Percentiles rank a stretch among this genome's conserved stretches.
phyloP scores from a whole-genome alignment of 139 green algal genomes.

The Chlamydomonas sp. region DNA sequence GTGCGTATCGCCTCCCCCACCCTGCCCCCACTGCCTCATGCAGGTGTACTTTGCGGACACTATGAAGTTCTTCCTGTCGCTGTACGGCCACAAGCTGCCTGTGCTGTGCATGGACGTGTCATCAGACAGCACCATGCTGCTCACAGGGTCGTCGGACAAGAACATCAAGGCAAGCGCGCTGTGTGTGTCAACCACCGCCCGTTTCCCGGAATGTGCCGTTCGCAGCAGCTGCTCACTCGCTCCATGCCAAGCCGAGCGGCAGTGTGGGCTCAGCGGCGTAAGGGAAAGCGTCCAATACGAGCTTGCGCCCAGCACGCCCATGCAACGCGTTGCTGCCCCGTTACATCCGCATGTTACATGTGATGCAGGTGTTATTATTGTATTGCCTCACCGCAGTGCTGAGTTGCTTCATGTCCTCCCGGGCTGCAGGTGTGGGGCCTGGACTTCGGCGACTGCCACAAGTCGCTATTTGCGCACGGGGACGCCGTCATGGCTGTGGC shows the following conservation, averaged over 20 bases:
- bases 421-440: constrained; percentile 90
- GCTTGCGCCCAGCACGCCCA: too few species aligned
- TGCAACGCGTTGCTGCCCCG: too few species aligned
- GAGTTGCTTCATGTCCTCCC: background rate
- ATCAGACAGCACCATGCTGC: constrained; percentile 88
- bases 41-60: constrained; percentile 87
- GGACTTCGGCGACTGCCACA: constrained; percentile 99
- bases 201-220: too few species aligned
- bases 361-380: background rate
- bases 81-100: constrained; percentile 99
- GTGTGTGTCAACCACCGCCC: too few species aligned
- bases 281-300: too few species aligned
- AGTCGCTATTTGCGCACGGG: constrained; percentile 93
- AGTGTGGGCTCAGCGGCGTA: too few species aligned
- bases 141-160: constrained; percentile 95
- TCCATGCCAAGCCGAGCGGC: too few species aligned
- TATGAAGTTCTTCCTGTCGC: constrained; percentile 97
- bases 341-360: too few species aligned
- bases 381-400: background rate
- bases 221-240: too few species aligned
- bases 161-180: constrained; percentile 94
- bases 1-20: background rate
- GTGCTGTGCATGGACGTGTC: constrained; percentile 97
- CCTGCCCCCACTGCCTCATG: background rate
- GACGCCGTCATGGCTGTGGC: constrained; percentile 86